Conservation (phyloP, 176 grass and related monocot species). For the Carex cristatella region DNA sequence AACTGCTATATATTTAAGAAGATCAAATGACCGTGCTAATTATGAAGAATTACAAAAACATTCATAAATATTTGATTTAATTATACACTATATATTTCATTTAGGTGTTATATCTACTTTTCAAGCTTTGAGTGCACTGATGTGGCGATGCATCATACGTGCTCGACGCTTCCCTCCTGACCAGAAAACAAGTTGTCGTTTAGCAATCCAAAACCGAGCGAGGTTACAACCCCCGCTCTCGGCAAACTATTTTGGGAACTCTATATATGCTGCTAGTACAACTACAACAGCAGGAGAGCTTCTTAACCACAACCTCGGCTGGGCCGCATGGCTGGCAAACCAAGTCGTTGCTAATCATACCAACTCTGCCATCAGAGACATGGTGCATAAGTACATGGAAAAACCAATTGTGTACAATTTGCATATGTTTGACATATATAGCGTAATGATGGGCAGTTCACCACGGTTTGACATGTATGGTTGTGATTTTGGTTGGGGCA, state of each 20-base stretch:
- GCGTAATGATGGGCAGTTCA: slow-evolving; percentile 52
- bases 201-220: slow-evolving; percentile 42
- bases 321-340: slow-evolving; percentile 35
- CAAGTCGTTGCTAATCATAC: slow-evolving; percentile 42
- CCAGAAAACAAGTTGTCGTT: slow-evolving; percentile 25
- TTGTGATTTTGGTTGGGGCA: slow-evolving; percentile 70
- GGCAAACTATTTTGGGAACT: slow-evolving; percentile 48
- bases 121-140: slow-evolving; percentile 42
- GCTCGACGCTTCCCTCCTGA: slow-evolving; percentile 22
- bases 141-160: slow-evolving; percentile 60
- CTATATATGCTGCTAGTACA: slow-evolving; percentile 18
- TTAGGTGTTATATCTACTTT: slow-evolving; percentile 34
- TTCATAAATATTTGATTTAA: background rate
- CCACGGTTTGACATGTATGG: slow-evolving; percentile 59
- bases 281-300: slow-evolving; percentile 26
- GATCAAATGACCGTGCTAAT: background rate
- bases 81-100: background rate
- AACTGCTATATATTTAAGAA: background rate
- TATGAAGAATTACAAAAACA: background rate
- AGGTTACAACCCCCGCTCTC: slow-evolving; percentile 42
- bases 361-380: slow-evolving; percentile 33
- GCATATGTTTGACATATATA: slow-evolving; percentile 14
- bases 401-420: slow-evolving; percentile 14
- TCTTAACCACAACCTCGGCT: slow-evolving; percentile 43
- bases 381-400: slow-evolving; percentile 30